Evolutionary conservation across 2,329 filamentous ascomycete genomes (phyloP).

Genomic region (Fusarium sublunatum): DNA sequence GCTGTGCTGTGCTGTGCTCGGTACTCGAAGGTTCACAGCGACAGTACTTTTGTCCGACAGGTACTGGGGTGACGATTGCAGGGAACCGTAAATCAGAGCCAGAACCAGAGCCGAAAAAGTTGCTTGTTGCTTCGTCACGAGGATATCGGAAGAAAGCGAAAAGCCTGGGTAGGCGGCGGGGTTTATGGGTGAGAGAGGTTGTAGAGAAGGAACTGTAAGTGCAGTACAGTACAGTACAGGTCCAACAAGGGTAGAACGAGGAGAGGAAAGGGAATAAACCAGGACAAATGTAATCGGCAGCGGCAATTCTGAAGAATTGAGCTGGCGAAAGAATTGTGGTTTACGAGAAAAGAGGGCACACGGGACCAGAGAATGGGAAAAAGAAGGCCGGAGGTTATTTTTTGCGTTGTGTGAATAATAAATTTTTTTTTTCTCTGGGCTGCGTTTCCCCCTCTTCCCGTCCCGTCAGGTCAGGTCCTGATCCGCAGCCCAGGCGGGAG

Average conservation of each 20-base stretch:
- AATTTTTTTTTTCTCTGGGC: constrained; percentile 55
- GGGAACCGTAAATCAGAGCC: constrained; percentile 10
- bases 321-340: constrained; percentile 46
- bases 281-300: constrained; percentile 35
- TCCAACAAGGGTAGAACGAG: constrained; percentile 9
- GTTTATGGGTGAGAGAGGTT: constrained; percentile 13
- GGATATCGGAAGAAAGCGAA: constrained; percentile 28
- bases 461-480: constrained; percentile 6
- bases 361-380: constrained; percentile 44
- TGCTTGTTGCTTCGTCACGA: constrained; percentile 35
- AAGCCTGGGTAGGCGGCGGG: constrained; percentile 18
- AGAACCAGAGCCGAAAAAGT: constrained; percentile 8
- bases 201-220: constrained; percentile 9
- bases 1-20: constrained; percentile 8
- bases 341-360: constrained; percentile 45
- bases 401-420: constrained; percentile 56
- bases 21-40: constrained; percentile 11
- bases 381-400: constrained; percentile 50
- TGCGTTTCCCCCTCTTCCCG: constrained; percentile 41
- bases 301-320: constrained; percentile 48
- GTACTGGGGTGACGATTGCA: constrained; percentile 19
- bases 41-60: constrained; percentile 26
- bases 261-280: constrained; percentile 24
- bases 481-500: constrained; percentile 23
- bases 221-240: neutral